A percentile compares a stretch with the other conserved stretches of the same genome.
Conservation (phyloP, 2,329 filamentous ascomycete species). For the Capronia americana region DNA sequence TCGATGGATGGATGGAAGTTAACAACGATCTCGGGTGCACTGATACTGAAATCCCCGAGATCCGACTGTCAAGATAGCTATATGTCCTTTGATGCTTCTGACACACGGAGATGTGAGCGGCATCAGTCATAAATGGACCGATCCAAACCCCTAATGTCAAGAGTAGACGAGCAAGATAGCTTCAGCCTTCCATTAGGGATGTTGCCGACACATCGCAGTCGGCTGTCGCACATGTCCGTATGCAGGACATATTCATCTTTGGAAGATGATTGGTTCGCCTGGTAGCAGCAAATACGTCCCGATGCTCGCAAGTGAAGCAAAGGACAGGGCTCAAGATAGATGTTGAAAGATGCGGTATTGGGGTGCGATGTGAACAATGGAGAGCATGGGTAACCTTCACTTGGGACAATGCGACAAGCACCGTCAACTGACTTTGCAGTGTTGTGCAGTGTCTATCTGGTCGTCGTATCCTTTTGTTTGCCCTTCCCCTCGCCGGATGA, state of each 20-base stretch:
- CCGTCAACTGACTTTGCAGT: not conserved
- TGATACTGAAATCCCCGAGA: not conserved
- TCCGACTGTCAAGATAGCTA: not conserved
- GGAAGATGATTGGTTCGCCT: not conserved
- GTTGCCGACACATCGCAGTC: not conserved
- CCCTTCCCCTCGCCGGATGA: constrained; percentile 30
- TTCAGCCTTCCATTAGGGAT: constrained; percentile 8
- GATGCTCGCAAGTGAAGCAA: not conserved
- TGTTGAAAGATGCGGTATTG: not conserved
- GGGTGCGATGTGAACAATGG: not conserved
- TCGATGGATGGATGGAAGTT: not conserved
- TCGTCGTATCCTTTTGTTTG: constrained; percentile 19
- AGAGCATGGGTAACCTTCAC: not conserved
- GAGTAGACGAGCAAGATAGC: constrained; percentile 18
- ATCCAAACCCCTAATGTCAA: constrained; percentile 1
- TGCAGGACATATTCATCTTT: not conserved
- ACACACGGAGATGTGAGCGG: constrained; percentile 10
- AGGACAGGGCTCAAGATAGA: not conserved
- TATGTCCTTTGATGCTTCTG: not conserved
- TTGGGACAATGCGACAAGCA: not conserved
- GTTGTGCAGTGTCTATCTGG: constrained; percentile 10
- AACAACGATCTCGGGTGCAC: not conserved
- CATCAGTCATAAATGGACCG: not conserved
- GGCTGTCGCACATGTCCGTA: constrained; percentile 12
- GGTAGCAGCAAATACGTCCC: not conserved